These are phyloP conservation scores for Torulaspora pretoriensis DNA, from an alignment of 1,139 yeast genomes.

Conservation along the genomic window DNA sequence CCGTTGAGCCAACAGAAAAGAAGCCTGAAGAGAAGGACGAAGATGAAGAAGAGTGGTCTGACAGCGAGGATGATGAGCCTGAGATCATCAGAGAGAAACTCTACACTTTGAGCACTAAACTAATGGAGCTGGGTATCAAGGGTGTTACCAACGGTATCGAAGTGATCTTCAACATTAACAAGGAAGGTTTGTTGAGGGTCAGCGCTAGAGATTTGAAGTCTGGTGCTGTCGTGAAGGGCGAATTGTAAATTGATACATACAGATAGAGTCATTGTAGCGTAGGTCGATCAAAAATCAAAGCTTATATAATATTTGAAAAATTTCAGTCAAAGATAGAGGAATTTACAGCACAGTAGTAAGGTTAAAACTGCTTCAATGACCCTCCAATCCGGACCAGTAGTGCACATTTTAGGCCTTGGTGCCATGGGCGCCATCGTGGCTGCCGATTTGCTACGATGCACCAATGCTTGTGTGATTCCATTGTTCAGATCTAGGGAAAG, in stretches of 20 bases:
- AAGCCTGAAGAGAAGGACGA: conserved; percentile 43
- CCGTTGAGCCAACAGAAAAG: conserved; percentile 61
- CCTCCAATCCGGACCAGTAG: conserved; percentile 19
- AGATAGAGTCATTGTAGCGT: conserved; percentile 9
- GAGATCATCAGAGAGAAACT: conserved; percentile 70
- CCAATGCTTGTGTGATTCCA: conserved; percentile 29
- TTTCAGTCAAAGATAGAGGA: not conserved
- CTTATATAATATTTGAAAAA: not conserved
- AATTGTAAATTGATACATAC: conserved; percentile 18
- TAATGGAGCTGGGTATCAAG: conserved; percentile 76
- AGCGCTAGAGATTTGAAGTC: conserved; percentile 78
- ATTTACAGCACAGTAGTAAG: not conserved
- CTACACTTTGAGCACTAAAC: conserved; percentile 66
- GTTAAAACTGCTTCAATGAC: conserved; percentile 13
- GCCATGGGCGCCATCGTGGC: conserved; percentile 36
- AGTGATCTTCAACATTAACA: conserved; percentile 76
- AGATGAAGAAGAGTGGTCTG: conserved; percentile 55
- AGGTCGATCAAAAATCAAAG: conserved; percentile 2
- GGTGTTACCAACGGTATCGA: conserved; percentile 75
- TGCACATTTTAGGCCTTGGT: conserved; percentile 35
- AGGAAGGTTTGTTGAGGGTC: conserved; percentile 76
- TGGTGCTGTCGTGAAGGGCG: conserved; percentile 43
- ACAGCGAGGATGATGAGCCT: conserved; percentile 63
- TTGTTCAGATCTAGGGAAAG: conserved; percentile 32
- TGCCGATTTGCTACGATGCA: conserved; percentile 26